A percentile compares a stretch with the other conserved stretches of the same genome.
Conservation (phyloP, 768 basidiomycete genomes). For the Russula foetens region DNA sequence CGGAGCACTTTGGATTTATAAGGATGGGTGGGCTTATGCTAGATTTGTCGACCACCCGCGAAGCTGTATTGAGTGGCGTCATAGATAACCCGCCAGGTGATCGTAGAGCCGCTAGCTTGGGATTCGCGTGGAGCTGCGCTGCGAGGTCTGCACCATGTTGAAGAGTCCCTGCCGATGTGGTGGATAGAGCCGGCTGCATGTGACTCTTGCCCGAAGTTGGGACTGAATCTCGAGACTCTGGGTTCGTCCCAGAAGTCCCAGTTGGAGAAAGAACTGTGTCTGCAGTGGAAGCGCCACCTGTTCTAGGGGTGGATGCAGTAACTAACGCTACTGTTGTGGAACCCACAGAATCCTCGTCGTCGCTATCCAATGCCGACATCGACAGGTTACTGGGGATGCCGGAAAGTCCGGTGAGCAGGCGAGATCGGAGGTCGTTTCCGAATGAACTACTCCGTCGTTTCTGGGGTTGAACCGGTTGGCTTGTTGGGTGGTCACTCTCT, state of each 20-base stretch:
- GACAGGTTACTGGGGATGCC: constrained; percentile 34
- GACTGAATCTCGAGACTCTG: not conserved
- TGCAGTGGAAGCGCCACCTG: not conserved
- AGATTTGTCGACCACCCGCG: constrained; percentile 15
- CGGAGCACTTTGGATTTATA: constrained; percentile 79
- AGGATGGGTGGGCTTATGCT: constrained; percentile 54
- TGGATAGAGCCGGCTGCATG: not conserved
- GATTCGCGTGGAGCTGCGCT: constrained; percentile 37
- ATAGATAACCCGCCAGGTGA: constrained; percentile 23
- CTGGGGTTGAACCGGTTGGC: not conserved
- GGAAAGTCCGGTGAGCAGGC: constrained; percentile 2
- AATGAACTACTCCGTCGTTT: constrained; percentile 2
- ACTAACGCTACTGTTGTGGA: not conserved
- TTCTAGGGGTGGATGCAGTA: not conserved
- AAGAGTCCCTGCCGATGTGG: constrained; percentile 20
- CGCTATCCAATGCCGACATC: constrained; percentile 46
- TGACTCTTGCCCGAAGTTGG: constrained; percentile 1
- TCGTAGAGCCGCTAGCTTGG: constrained; percentile 44
- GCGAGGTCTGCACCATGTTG: constrained; percentile 33
- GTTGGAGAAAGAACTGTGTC: constrained; percentile 5
- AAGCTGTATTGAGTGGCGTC: constrained; percentile 19
- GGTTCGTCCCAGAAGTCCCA: not conserved
- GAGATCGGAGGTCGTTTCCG: constrained; percentile 8
- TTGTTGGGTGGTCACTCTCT: constrained; percentile 17
- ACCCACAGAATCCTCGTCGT: constrained; percentile 33